Conservation (phyloP, 208 protist genomes). For the Crithidia expoeki region DNA sequence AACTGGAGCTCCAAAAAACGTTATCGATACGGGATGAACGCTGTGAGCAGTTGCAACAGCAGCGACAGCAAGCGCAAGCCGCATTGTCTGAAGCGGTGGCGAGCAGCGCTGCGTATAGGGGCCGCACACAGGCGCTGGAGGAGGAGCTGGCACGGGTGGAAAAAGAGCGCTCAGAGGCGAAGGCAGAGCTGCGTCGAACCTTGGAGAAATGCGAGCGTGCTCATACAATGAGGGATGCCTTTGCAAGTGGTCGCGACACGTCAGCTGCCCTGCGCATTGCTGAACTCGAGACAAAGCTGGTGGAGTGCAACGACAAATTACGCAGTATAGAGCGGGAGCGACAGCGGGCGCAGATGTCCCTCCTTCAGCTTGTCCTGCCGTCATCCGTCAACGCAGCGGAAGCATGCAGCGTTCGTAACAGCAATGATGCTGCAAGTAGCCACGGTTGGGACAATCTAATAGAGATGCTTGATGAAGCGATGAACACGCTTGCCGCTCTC, state of each 20-base stretch:
- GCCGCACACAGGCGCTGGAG: slow-evolving; percentile 30
- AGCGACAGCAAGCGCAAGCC: slow-evolving; percentile 17
- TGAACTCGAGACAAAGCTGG: slow-evolving; percentile 17
- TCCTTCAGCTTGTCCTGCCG: slow-evolving; percentile 6
- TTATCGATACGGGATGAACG: not conserved
- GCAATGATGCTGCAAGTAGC: not conserved
- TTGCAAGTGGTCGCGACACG: not conserved
- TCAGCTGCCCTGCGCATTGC: slow-evolving; percentile 10
- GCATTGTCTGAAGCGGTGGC: slow-evolving; percentile 27
- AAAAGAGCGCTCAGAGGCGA: slow-evolving; percentile 20
- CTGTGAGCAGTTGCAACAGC: slow-evolving; percentile 7
- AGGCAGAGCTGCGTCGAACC: slow-evolving; percentile 12
- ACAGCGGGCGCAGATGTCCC: slow-evolving; percentile 2
- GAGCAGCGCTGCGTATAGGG: slow-evolving; percentile 12
- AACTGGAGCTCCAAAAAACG: slow-evolving; percentile 3
- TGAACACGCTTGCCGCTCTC: not conserved
- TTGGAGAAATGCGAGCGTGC: not conserved
- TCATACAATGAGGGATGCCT: not conserved
- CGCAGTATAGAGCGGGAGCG: slow-evolving; percentile 15
- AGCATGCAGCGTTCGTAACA: not conserved
- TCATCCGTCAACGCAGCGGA: not conserved
- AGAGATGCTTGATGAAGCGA: not conserved
- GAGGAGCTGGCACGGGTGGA: slow-evolving; percentile 28
- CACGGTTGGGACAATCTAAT: not conserved
- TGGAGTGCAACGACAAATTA: slow-evolving; percentile 19